Base-by-base conservation (phyloP, 805 yeast genomes). In the Danielia reshetovae region DNA sequence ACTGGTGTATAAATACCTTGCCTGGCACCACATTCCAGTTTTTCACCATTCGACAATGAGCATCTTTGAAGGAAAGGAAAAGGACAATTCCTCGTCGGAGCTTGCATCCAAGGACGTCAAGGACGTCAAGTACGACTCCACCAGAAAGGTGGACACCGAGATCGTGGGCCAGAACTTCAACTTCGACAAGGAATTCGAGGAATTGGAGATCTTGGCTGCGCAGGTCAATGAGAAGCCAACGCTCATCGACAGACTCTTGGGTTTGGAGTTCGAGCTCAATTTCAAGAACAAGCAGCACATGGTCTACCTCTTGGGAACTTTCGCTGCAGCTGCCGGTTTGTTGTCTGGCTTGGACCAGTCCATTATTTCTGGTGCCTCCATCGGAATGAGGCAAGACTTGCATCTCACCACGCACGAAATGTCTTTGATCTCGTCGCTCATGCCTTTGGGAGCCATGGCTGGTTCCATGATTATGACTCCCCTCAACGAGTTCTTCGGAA, bases 371-470 rank as follows among this genome's bases (percentile, higher is more conserved):
- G 85, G 85, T 51, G 85, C 85, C 3, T 61, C 68, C 21, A 62
- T 74, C 35, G 73, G 74, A 15, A 69, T 78, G 70, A 62, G 59
- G 11, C 52, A 54, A 2, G 66, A 62, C 16, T 60, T 79, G 21
- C 27, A 52, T 21, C 56, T 79, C 29, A 47, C 62, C 13, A 37
- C 59, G 4, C 59, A 63, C 42, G 65, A 79, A 44, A 60, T 59
- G 33, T 77, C 84, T 1, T 62, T 78, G 40, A 72, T 78, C 13
- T 67, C 76, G 24, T 64, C 81, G 18, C 64, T 76, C 35, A 76
- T 79, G 81, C 85, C 85, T n/a, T 57, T 79, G 29, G 85, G 85
- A 45, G 85, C 82, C 22, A 71, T 79, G 56, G 70, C 72, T 18
- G 85, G 86, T 30, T 73, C 81, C 37, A 60, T 79, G 25, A 49